Evolutionary conservation across 73 alveolate species (phyloP).

Genomic region (Uronychia setigera): DNA sequence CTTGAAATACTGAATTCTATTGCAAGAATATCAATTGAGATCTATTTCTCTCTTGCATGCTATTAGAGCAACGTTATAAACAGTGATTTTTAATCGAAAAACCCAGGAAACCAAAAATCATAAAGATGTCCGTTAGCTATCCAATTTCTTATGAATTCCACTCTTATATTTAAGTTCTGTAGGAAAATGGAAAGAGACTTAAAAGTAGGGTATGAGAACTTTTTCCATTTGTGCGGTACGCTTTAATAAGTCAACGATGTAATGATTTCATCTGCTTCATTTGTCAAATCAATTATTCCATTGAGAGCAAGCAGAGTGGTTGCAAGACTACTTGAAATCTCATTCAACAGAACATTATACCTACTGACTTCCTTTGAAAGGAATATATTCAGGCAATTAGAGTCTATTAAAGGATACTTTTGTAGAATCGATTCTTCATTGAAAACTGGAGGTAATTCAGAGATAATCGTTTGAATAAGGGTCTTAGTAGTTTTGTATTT

Average conservation of each 20-base stretch:
- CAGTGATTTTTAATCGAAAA: slow-evolving; percentile 62
- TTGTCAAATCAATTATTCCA: slow-evolving; percentile 38
- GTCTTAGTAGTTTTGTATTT: slow-evolving; percentile 33
- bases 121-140: slow-evolving; percentile 43
- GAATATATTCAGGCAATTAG: slow-evolving; percentile 29
- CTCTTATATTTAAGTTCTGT: slow-evolving; percentile 43
- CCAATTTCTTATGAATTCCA: slow-evolving; percentile 60
- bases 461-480: slow-evolving; percentile 29
- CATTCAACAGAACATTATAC: slow-evolving; percentile 33
- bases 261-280: slow-evolving; percentile 29
- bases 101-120: slow-evolving; percentile 69
- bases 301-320: slow-evolving; percentile 44
- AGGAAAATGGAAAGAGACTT: slow-evolving; percentile 47
- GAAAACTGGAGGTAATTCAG: slow-evolving; percentile 40
- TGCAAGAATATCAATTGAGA: slow-evolving; percentile 29
- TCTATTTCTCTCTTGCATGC: slow-evolving; percentile 55
- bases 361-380: slow-evolving; percentile 37
- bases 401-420: slow-evolving; percentile 30
- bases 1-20: slow-evolving; percentile 14
- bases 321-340: slow-evolving; percentile 16
- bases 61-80: slow-evolving; percentile 58
- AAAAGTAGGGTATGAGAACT: slow-evolving; percentile 61
- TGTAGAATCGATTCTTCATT: slow-evolving; percentile 27
- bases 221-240: slow-evolving; percentile 46
- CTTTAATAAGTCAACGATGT: slow-evolving; percentile 39